These are phyloP conservation scores for Vanrija sp. DNA, from an alignment of 1,284 basidiomycete genomes.

Conservation along the genomic window DNA sequence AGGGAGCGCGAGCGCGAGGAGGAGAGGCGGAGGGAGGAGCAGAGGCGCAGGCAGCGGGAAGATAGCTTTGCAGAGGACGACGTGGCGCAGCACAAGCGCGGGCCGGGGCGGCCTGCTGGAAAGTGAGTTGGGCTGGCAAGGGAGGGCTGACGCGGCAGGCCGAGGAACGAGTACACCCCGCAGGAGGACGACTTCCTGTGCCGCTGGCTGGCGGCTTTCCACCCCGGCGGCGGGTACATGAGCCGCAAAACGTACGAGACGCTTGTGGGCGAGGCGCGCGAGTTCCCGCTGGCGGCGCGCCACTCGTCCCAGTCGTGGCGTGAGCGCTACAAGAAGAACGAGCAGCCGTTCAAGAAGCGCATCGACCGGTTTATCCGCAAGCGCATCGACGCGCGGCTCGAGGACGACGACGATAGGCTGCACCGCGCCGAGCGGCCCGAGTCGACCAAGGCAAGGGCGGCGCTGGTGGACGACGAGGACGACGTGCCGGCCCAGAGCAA, in stretches of 20 bases:
- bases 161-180: slow-evolving; percentile 36
- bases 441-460: slow-evolving; percentile 2
- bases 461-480: not conserved
- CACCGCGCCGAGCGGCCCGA: slow-evolving; percentile 8
- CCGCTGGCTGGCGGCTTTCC: slow-evolving; percentile 33
- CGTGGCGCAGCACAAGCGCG: slow-evolving; percentile 11
- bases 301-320: slow-evolving; percentile 44
- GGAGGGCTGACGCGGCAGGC: slow-evolving; percentile 13
- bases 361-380: slow-evolving; percentile 13
- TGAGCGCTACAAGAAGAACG: slow-evolving; percentile 42
- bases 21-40: not conserved
- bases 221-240: slow-evolving; percentile 27
- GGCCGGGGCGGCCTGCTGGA: slow-evolving; percentile 38
- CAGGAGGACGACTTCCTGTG: slow-evolving; percentile 43
- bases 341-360: slow-evolving; percentile 16
- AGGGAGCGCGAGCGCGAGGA: not conserved
- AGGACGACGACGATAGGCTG: slow-evolving; percentile 24
- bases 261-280: slow-evolving; percentile 18
- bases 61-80: slow-evolving; percentile 28
- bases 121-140: slow-evolving; percentile 24
- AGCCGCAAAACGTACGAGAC: slow-evolving; percentile 36
- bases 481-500: not conserved
- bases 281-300: slow-evolving; percentile 22
- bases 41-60: slow-evolving; percentile 2
- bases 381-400: slow-evolving; percentile 27